Evolutionary conservation across 2,329 filamentous ascomycete genomes (phyloP).

Genomic region (Incumbomyces lentus): DNA sequence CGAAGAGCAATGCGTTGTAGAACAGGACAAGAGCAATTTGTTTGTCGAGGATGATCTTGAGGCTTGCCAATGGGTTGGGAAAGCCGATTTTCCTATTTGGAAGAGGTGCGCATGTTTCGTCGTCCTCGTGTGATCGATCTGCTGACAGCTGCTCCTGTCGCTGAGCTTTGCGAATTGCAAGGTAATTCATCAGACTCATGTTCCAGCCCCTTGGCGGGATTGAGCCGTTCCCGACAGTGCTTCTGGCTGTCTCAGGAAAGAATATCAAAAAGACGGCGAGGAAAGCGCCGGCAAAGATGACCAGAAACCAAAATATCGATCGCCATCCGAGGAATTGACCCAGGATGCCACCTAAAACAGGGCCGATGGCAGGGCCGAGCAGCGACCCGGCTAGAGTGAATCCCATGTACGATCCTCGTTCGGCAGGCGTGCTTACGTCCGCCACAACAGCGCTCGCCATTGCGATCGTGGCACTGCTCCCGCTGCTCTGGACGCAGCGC

Average conservation of each 20-base stretch:
- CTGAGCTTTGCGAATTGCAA: conserved; percentile 17
- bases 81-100: conserved; percentile 16
- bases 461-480: conserved; percentile 31
- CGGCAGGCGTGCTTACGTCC: conserved; percentile 29
- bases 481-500: conserved; percentile 27
- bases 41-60: conserved; percentile 28
- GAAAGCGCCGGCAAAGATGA: conserved; percentile 35
- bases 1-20: conserved; percentile 35
- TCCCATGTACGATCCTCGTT: conserved; percentile 33
- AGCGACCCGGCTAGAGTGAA: conserved; percentile 28
- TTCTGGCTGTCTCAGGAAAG: conserved; percentile 29
- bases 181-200: conserved; percentile 24
- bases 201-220: conserved; percentile 29
- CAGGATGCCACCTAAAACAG: conserved; percentile 33
- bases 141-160: background rate
- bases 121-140: background rate
- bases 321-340: conserved; percentile 41
- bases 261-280: conserved; percentile 22
- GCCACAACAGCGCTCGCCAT: conserved; percentile 31
- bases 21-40: conserved; percentile 30
- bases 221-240: conserved; percentile 31
- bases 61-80: conserved; percentile 34
- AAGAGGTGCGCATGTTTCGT: background rate
- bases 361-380: conserved; percentile 37
- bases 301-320: conserved; percentile 46